phyloP scores from a whole-genome alignment of 1,139 yeast species.

The Nadsonia starkeyi-henricii region DNA sequence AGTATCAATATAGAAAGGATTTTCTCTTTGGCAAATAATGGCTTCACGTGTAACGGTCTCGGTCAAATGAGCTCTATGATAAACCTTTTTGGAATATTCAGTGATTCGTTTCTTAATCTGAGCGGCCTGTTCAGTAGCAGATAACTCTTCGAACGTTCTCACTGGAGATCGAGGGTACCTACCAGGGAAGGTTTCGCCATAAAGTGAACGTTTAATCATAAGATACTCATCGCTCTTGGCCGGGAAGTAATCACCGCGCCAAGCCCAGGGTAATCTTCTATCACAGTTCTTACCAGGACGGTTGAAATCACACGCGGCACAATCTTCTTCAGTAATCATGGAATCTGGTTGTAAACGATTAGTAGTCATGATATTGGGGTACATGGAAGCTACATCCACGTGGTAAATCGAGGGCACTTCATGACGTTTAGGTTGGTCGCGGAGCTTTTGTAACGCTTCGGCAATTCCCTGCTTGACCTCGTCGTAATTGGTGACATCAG shows the following conservation, averaged over 20 bases:
- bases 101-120: slow-evolving; percentile 66
- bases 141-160: slow-evolving; percentile 48
- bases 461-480: slow-evolving; percentile 53
- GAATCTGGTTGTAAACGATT: slow-evolving; percentile 97
- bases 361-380: slow-evolving; percentile 96
- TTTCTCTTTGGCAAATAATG: slow-evolving; percentile 92
- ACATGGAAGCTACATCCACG: slow-evolving; percentile 98
- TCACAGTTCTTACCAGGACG: slow-evolving; percentile 92
- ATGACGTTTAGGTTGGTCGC: slow-evolving; percentile 44
- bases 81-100: slow-evolving; percentile 75
- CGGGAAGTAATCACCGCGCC: slow-evolving; percentile 96
- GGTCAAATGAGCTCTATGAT: slow-evolving; percentile 67
- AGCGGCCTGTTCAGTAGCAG: slow-evolving; percentile 65
- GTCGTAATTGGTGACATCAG: slow-evolving; percentile 67
- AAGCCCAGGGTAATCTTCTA: slow-evolving; percentile 84
- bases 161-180: slow-evolving; percentile 33
- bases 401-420: slow-evolving; percentile 88
- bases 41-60: slow-evolving; percentile 85
- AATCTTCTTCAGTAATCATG: slow-evolving; percentile 87
- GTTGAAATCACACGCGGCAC: slow-evolving; percentile 96
- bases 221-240: slow-evolving; percentile 84
- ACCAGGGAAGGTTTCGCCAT: slow-evolving; percentile 59
- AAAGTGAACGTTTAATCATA: slow-evolving; percentile 75
- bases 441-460: slow-evolving; percentile 40
- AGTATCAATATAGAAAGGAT: slow-evolving; percentile 91